Conservation (phyloP, 2,329 filamentous ascomycete species). For the Harringtonia aguacate region DNA sequence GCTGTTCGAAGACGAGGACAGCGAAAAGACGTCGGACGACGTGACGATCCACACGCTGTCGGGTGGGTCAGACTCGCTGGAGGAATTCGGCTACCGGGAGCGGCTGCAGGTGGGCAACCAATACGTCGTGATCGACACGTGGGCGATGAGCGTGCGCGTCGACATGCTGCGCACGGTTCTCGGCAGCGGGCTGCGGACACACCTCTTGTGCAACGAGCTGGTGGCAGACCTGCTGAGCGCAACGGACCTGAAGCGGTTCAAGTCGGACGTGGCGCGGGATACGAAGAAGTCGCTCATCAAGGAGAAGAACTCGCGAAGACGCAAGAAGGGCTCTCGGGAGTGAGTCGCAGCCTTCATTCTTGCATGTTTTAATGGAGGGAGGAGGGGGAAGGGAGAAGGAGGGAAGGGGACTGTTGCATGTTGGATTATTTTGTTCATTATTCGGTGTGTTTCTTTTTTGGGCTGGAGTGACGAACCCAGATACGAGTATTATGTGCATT, state of each 20-base stretch:
- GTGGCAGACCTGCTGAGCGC: slow-evolving; percentile 23
- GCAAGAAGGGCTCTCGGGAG: not conserved
- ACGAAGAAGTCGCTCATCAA: not conserved
- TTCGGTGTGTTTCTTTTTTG: too few species aligned
- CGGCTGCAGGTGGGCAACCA: slow-evolving; percentile 37
- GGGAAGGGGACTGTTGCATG: too few species aligned
- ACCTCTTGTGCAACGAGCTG: slow-evolving; percentile 28
- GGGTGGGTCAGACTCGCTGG: slow-evolving; percentile 18
- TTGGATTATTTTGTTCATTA: too few species aligned
- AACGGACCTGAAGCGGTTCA: not conserved
- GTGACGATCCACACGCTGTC: not conserved
- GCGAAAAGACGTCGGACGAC: slow-evolving; percentile 8
- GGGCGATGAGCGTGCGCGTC: slow-evolving; percentile 38
- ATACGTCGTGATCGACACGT: slow-evolving; percentile 35
- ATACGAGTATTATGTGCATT: too few species aligned
- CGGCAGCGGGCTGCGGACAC: slow-evolving; percentile 29
- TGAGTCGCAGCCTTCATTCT: too few species aligned
- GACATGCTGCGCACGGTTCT: slow-evolving; percentile 36
- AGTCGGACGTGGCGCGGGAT: not conserved
- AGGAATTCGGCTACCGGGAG: slow-evolving; percentile 42
- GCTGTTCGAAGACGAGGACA: not conserved
- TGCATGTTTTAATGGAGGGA: too few species aligned
- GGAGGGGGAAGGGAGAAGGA: too few species aligned
- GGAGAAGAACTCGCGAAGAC: not conserved
- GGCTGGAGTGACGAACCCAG: too few species aligned